Conservation (phyloP, 192 early-diverging fungal species). For the Entophlyctis luteolus region DNA sequence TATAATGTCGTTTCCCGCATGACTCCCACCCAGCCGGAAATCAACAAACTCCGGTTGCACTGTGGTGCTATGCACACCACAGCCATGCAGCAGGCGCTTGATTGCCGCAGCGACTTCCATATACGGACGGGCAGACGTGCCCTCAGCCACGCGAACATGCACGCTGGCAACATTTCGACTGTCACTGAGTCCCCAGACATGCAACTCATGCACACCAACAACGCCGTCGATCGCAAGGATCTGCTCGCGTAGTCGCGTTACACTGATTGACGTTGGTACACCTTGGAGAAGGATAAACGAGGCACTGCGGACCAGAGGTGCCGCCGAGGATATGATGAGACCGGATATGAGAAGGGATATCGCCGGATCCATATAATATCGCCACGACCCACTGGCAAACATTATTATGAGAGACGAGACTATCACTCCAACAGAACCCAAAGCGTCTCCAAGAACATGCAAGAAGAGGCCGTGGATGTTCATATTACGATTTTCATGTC, state of each 20-base stretch:
- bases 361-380: slow-evolving; percentile 81
- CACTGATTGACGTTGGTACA: slow-evolving; percentile 62
- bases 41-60: slow-evolving; percentile 92
- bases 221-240: slow-evolving; percentile 60
- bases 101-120: slow-evolving; percentile 68
- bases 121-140: slow-evolving; percentile 41
- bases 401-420: slow-evolving; percentile 73
- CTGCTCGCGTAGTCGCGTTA: slow-evolving; percentile 57
- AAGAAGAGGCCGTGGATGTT: slow-evolving; percentile 80
- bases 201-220: slow-evolving; percentile 79
- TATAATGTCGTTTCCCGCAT: no score
- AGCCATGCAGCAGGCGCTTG: slow-evolving; percentile 69
- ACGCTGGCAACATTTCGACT: slow-evolving; percentile 76
- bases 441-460: slow-evolving; percentile 85
- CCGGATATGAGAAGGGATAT: slow-evolving; percentile 62
- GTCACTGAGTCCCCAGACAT: slow-evolving; percentile 88
- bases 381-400: slow-evolving; percentile 59
- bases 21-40: no score
- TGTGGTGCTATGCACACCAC: slow-evolving; percentile 82
- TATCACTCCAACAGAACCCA: slow-evolving; percentile 86
- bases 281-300: slow-evolving; percentile 78
- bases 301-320: slow-evolving; percentile 67
- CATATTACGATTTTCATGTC: slow-evolving; percentile 49
- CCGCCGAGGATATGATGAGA: slow-evolving; percentile 57
- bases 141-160: slow-evolving; percentile 46